Conservation (phyloP, 768 basidiomycete genomes). For the Trametes gibbosa region DNA sequence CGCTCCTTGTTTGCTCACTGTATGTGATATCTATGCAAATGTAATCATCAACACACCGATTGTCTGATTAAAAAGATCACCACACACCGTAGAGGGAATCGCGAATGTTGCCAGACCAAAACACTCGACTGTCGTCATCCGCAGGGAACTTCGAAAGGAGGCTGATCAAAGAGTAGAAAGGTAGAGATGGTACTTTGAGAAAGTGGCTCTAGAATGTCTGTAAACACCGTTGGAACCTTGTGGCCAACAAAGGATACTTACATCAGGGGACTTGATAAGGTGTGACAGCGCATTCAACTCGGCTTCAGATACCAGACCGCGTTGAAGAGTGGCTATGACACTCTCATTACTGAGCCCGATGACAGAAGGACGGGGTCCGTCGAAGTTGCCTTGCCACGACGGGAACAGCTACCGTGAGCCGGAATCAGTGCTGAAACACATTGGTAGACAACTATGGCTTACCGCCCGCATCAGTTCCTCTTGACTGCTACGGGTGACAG, state of each 20-base stretch:
- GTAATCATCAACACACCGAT: not conserved
- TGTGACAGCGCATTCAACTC: slow-evolving; percentile 67
- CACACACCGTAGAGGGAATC: slow-evolving; percentile 67
- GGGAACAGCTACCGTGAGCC: slow-evolving; percentile 62
- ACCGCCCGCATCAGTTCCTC: slow-evolving; percentile 83
- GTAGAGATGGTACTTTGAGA: slow-evolving; percentile 79
- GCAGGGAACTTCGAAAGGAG: slow-evolving; percentile 76
- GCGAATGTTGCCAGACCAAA: slow-evolving; percentile 61
- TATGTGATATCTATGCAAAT: slow-evolving; percentile 35
- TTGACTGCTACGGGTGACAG: slow-evolving; percentile 75
- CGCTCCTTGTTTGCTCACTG: slow-evolving; percentile 21
- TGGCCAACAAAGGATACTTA: slow-evolving; percentile 35
- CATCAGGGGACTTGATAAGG: slow-evolving; percentile 76
- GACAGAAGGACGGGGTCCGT: slow-evolving; percentile 64
- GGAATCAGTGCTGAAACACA: not conserved
- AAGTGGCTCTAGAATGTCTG: slow-evolving; percentile 63
- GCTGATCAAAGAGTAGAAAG: slow-evolving; percentile 76
- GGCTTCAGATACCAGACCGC: slow-evolving; percentile 61
- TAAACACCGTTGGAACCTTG: not conserved
- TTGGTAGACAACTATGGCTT: slow-evolving; percentile 23
- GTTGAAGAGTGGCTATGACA: slow-evolving; percentile 58
- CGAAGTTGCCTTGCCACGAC: slow-evolving; percentile 74
- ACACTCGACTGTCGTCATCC: slow-evolving; percentile 72
- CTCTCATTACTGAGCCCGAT: slow-evolving; percentile 57
- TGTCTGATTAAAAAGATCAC: not conserved